phyloP scores from a whole-genome alignment of 441 rosid species.

The Geranium incanum region DNA sequence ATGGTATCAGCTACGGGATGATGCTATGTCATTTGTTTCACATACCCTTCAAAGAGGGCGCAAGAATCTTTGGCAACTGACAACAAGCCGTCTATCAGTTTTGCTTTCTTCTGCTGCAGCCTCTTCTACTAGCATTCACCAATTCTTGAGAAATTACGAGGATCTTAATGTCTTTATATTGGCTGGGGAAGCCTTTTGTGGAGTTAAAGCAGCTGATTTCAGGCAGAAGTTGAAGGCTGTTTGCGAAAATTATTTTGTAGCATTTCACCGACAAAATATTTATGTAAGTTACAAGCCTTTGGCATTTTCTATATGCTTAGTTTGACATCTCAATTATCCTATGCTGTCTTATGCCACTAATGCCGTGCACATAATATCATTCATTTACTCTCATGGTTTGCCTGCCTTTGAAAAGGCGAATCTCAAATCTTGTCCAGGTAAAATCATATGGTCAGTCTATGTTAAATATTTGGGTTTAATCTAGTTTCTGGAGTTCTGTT shows the following conservation, averaged over 20 bases:
- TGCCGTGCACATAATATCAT: neutral
- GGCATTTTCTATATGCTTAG: constrained; percentile 1
- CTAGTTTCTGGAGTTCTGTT: neutral
- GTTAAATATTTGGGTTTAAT: neutral
- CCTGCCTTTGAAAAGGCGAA: neutral
- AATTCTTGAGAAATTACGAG: constrained; percentile 86
- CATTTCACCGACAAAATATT: constrained; percentile 87
- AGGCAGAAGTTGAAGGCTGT: constrained; percentile 86
- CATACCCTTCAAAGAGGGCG: constrained; percentile 87
- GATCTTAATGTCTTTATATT: constrained; percentile 77
- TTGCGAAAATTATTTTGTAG: constrained; percentile 70
- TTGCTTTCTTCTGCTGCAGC: constrained; percentile 82
- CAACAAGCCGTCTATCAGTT: constrained; percentile 83
- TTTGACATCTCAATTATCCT: neutral
- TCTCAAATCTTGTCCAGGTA: neutral
- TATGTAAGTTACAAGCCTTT: constrained; percentile 44
- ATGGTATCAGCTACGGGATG: constrained; percentile 90
- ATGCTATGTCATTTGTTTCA: constrained; percentile 76
- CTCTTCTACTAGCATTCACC: constrained; percentile 86
- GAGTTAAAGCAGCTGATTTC: constrained; percentile 84
- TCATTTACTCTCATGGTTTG: neutral
- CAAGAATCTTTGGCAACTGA: constrained; percentile 96
- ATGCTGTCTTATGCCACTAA: neutral
- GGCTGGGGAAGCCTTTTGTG: constrained; percentile 98
- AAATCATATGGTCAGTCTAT: neutral